Percentiles rank a stretch among this genome's conserved stretches.
phyloP scores from a whole-genome alignment of 805 yeast genomes.

The Myxozyma melibiosi region DNA sequence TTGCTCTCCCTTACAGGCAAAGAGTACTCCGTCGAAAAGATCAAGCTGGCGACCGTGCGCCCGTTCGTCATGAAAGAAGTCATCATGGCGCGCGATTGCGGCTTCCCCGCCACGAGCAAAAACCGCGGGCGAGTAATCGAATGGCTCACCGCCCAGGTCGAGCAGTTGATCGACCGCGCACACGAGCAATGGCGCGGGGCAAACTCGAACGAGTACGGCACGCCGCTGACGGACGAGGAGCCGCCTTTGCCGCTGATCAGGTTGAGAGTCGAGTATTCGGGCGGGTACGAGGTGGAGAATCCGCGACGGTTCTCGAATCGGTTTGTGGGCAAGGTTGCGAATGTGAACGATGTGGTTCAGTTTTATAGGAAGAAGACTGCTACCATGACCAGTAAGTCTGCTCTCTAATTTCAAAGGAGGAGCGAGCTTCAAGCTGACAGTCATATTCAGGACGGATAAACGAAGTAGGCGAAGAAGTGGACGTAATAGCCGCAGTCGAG shows the following conservation, averaged over 20 bases:
- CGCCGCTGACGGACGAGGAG: conserved; percentile 41
- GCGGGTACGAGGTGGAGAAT: conserved; percentile 90
- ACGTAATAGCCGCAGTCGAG: conserved; percentile 36
- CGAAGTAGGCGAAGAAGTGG: conserved; percentile 11
- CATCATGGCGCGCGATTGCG: conserved; percentile 53
- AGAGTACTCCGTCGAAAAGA: conserved; percentile 58
- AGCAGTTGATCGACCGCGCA: conserved; percentile 64
- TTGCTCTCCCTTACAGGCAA: conserved; percentile 65
- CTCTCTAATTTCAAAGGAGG: not conserved
- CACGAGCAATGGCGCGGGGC: conserved; percentile 50
- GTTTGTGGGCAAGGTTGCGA: conserved; percentile 90
- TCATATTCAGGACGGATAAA: conserved; percentile 9
- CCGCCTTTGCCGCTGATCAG: conserved; percentile 82
- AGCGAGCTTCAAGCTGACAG: not conserved
- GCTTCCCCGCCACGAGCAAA: conserved; percentile 61
- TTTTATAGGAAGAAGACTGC: conserved; percentile 57
- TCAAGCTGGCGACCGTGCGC: conserved; percentile 69
- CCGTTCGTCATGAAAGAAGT: conserved; percentile 80
- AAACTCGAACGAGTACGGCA: conserved; percentile 35
- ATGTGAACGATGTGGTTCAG: conserved; percentile 80
- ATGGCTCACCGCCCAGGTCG: conserved; percentile 65
- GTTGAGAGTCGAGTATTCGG: conserved; percentile 78
- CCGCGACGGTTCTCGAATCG: conserved; percentile 85
- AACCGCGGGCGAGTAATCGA: conserved; percentile 62
- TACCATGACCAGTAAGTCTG: conserved; percentile 22